Base-by-base conservation (phyloP, 495 filamentous ascomycete genomes). In the Massariosphaeria phaeospora region DNA sequence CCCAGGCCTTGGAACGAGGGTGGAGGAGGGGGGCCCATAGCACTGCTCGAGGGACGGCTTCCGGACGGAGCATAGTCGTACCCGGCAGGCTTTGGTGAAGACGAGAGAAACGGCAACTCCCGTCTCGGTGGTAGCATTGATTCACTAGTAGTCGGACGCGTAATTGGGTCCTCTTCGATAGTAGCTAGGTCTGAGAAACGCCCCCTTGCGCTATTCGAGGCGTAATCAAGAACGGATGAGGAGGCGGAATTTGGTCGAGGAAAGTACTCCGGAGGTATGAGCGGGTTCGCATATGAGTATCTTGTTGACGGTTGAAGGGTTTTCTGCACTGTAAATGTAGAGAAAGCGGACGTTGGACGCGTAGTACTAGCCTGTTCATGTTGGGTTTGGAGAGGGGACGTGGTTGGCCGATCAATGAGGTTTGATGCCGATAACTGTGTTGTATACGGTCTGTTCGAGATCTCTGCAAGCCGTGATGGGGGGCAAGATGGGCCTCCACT, bases 41-140 rank as follows among this genome's bases (percentile, higher is more conserved):
- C 1, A 2, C 10, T 27, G 17, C 17, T 44, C 1, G 35, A 42
- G 15, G 35, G 15, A 5, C 34, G 45, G 29, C 36, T 50, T 12
- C 13, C 3, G 23, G 46, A 21, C 13, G 12, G 17, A 3, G 26
- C 35, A 2, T 30, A 30, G 21, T 54, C 49, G 20, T 25, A 48
- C 6, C 33, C 27, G 11, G 44, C 1, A 17, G 51, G 55, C 17
- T 38, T 44, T 10, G 27, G 34, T 17, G 43, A 38, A 12, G 34
- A 40, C 6, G 38, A 36, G 13, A 36, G 45, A 10, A 61, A 61
- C 15, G 45, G 51, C 7, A 55, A 39, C 33, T 61, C 57, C 3
- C 50, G 25, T 21, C 35, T 34, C 3, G 50, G 51, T 39, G 57
- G 51, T 12, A 54, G 40, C 7, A 21, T 29, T 24, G 21, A 25